These are phyloP conservation scores for Fusarium solani-melongenae DNA, from an alignment of 2,329 filamentous ascomycete species.

Conservation along the genomic window DNA sequence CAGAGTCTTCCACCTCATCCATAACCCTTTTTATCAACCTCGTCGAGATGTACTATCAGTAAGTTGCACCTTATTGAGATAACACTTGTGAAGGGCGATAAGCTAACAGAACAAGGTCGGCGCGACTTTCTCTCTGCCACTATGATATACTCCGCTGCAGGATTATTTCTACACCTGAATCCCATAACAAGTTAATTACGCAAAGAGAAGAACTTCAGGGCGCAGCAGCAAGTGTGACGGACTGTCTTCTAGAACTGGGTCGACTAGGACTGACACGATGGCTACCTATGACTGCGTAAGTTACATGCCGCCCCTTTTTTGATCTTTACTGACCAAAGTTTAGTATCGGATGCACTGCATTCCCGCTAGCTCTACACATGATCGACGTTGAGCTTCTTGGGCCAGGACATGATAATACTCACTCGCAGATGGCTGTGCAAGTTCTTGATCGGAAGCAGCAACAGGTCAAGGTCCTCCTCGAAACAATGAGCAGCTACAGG, in stretches of 20 bases:
- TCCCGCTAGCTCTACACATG: slow-evolving; percentile 37
- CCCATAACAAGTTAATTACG: slow-evolving; percentile 5
- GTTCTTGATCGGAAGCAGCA: slow-evolving; percentile 27
- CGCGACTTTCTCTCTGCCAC: slow-evolving; percentile 32
- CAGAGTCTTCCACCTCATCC: slow-evolving; percentile 11
- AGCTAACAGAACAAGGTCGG: slow-evolving; percentile 18
- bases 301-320: fast-evolving
- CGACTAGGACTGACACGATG: slow-evolving; percentile 31
- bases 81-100: fast-evolving
- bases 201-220: slow-evolving; percentile 41
- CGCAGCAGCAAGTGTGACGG: slow-evolving; percentile 32
- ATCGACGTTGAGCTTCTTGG: slow-evolving; percentile 39
- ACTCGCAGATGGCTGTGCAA: not conserved
- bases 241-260: slow-evolving; percentile 36
- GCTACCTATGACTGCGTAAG: slow-evolving; percentile 42
- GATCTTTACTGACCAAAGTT: not conserved
- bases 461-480: slow-evolving; percentile 33
- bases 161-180: slow-evolving; percentile 16
- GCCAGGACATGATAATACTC: not conserved
- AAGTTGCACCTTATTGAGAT: not conserved
- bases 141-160: slow-evolving; percentile 37
- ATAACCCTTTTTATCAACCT: slow-evolving; percentile 38
- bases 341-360: slow-evolving; percentile 39
- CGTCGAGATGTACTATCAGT: slow-evolving; percentile 44
- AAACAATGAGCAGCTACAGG: slow-evolving; percentile 38